phyloP scores from a whole-genome alignment of 1,139 yeast genomes.

The Protomyces inundatus region DNA sequence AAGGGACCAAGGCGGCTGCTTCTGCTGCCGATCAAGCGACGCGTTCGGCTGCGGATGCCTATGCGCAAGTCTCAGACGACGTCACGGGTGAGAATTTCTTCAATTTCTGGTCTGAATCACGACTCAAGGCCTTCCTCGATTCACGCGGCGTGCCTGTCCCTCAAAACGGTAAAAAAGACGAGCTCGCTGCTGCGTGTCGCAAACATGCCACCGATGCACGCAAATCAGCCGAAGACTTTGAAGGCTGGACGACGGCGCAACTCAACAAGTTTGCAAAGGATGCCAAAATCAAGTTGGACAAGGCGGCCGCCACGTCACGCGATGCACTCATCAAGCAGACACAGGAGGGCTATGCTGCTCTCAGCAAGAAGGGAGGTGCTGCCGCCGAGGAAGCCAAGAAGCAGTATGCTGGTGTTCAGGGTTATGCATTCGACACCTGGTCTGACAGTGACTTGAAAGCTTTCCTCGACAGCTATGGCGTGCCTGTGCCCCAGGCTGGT shows the following conservation, averaged over 20 bases:
- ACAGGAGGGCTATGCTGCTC: constrained; percentile 37
- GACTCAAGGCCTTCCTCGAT: constrained; percentile 50
- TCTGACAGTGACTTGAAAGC: constrained; percentile 51
- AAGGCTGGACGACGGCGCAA: constrained; percentile 48
- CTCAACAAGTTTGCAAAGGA: constrained; percentile 44
- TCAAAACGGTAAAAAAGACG: constrained; percentile 45
- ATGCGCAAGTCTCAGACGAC: constrained; percentile 22
- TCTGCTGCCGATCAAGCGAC: constrained; percentile 8
- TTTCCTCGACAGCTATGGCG: constrained; percentile 53
- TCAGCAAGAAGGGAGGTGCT: constrained; percentile 34
- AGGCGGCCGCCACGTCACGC: constrained; percentile 40
- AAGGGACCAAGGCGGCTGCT: constrained; percentile 15
- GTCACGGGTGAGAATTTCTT: constrained; percentile 29
- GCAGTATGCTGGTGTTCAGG: constrained; percentile 36
- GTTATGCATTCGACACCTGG: constrained; percentile 49
- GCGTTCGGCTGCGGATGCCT: constrained; percentile 26
- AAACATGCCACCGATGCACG: constrained; percentile 43
- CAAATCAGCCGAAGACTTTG: constrained; percentile 40
- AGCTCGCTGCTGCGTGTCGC: constrained; percentile 49
- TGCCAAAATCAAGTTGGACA: constrained; percentile 40
- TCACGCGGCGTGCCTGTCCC: constrained; percentile 51
- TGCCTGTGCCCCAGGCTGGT: constrained; percentile 41
- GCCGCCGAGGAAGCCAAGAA: constrained; percentile 33
- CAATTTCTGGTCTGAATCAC: constrained; percentile 39
- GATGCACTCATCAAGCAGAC: constrained; percentile 43